These are phyloP conservation scores for Hirschfeldia incana DNA, from an alignment of 345 rosid species.

Conservation along the genomic window DNA sequence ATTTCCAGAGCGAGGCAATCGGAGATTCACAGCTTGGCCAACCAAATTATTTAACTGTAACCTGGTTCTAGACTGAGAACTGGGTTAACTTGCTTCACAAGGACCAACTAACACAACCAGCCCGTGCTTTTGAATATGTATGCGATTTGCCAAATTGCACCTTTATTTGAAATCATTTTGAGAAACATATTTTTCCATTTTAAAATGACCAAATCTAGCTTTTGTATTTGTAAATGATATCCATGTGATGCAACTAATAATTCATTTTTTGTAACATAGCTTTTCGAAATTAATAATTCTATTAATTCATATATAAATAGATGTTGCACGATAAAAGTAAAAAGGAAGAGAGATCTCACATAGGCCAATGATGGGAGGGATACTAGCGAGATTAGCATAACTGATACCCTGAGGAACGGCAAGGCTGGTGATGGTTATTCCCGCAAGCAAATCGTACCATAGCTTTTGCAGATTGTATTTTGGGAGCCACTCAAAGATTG, in stretches of 20 bases:
- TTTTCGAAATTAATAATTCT: no score
- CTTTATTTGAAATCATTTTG: neutral
- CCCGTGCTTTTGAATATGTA: neutral
- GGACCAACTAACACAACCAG: neutral
- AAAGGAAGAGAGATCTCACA: constrained; percentile 51
- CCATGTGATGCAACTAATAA: neutral
- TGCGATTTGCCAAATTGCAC: neutral
- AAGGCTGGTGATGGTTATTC: constrained; percentile 84
- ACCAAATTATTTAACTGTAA: neutral
- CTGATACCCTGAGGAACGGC: constrained; percentile 98
- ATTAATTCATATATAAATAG: no score
- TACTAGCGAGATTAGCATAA: constrained; percentile 76
- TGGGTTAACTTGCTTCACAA: neutral
- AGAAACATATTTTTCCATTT: neutral
- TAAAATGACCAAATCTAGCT: neutral
- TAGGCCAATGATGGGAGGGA: constrained; percentile 86
- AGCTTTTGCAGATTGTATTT: constrained; percentile 50
- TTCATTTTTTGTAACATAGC: neutral
- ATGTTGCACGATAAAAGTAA: neutral
- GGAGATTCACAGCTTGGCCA: neutral
- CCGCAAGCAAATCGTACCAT: constrained; percentile 74
- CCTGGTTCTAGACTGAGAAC: neutral
- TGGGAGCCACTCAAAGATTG: constrained; percentile 80
- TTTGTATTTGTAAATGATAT: neutral
- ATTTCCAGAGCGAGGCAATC: neutral